phyloP scores from a whole-genome alignment of 2,329 filamentous ascomycete species.

The Lasiodiplodia hormozganensis region DNA sequence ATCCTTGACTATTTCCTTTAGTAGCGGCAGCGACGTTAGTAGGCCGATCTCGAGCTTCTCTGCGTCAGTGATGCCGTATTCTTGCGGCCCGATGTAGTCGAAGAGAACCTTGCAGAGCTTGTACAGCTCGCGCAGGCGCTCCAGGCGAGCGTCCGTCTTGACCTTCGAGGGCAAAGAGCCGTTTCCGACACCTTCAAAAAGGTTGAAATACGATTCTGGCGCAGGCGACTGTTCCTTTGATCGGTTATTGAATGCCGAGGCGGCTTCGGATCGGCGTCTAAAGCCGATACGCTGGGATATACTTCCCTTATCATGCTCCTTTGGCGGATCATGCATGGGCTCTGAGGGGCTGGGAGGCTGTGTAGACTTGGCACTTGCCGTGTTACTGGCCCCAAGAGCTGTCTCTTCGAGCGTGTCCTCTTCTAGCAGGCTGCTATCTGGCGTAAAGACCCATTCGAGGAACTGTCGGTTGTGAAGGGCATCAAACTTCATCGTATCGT shows the following conservation, averaged over 20 bases:
- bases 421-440: conserved; percentile 77
- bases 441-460: conserved; percentile 96
- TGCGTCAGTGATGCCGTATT: conserved; percentile 93
- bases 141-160: conserved; percentile 83
- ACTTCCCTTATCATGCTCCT: conserved; percentile 40
- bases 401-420: conserved; percentile 61
- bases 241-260: conserved; percentile 34
- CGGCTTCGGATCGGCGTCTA: conserved; percentile 57
- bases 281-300: conserved; percentile 59
- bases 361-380: conserved; percentile 35
- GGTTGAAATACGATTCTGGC: conserved; percentile 78
- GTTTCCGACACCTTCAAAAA: conserved; percentile 76
- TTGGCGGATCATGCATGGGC: conserved; percentile 34
- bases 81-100: conserved; percentile 97
- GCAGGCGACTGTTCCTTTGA: conserved; percentile 26
- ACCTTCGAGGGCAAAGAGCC: conserved; percentile 62
- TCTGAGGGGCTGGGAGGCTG: conserved; percentile 39
- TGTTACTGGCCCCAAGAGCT: conserved; percentile 45
- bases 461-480: conserved; percentile 96
- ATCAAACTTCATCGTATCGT: conserved; percentile 99
- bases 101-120: conserved; percentile 93
- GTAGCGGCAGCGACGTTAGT: conserved; percentile 86
- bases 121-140: conserved; percentile 91
- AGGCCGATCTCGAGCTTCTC: conserved; percentile 99
- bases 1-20: conserved; percentile 97